Conservation (phyloP, 768 basidiomycete genomes). For the Leccinellum luteum region DNA sequence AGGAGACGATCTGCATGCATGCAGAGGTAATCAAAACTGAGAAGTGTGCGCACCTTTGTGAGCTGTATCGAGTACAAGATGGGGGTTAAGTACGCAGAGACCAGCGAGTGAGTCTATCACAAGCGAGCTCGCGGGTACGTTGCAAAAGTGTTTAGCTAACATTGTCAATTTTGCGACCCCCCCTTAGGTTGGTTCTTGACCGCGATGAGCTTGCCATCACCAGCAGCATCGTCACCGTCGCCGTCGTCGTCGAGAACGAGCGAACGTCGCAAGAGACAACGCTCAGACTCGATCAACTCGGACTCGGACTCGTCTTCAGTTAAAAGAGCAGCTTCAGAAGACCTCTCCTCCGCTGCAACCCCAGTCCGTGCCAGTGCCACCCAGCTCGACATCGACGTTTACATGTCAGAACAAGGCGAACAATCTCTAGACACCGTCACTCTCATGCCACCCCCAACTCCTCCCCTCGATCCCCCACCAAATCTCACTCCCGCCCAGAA, state of each 20-base stretch:
- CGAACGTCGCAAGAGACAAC: slow-evolving; percentile 63
- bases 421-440: slow-evolving; percentile 19
- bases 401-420: slow-evolving; percentile 61
- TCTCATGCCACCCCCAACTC: slow-evolving; percentile 26
- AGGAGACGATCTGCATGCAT: background rate
- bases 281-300: slow-evolving; percentile 63
- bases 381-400: slow-evolving; percentile 59
- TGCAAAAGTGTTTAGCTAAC: slow-evolving; percentile 65
- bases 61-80: slow-evolving; percentile 62
- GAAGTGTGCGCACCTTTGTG: slow-evolving; percentile 57
- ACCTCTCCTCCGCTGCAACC: slow-evolving; percentile 42
- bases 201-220: slow-evolving; percentile 44
- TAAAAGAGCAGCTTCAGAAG: slow-evolving; percentile 81
- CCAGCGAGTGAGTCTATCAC: slow-evolving; percentile 80
- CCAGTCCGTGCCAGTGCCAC: slow-evolving; percentile 34
- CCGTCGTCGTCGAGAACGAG: slow-evolving; percentile 37
- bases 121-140: slow-evolving; percentile 56
- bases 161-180: slow-evolving; percentile 4
- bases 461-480: slow-evolving; percentile 21
- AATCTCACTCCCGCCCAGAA: slow-evolving; percentile 44
- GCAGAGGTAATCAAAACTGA: background rate
- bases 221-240: slow-evolving; percentile 34
- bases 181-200: slow-evolving; percentile 9
- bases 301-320: slow-evolving; percentile 63
- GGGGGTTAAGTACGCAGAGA: slow-evolving; percentile 66